Evolutionary conservation across 176 grass and related monocot species (phyloP).

Genomic region (Avena atlantica): DNA sequence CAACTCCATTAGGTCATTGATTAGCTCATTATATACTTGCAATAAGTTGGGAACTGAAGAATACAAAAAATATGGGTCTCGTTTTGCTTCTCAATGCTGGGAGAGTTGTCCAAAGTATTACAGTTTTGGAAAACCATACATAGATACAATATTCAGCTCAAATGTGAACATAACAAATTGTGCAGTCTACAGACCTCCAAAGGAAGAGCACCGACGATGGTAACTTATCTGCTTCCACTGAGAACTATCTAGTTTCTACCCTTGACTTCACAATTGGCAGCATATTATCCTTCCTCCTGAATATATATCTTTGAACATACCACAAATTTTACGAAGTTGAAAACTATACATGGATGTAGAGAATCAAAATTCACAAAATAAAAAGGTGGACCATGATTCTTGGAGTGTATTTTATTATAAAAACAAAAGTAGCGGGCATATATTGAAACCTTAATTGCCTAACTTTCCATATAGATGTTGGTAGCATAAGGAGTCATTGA

Average conservation of each 20-base stretch:
- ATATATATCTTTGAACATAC: too few species aligned
- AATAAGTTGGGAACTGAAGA: not conserved
- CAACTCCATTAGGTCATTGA: conserved; percentile 68
- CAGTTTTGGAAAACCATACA: not conserved
- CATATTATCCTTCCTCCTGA: too few species aligned
- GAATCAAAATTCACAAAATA: too few species aligned
- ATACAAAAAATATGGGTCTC: not conserved
- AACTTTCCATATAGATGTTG: too few species aligned
- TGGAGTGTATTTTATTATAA: too few species aligned
- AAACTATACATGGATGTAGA: too few species aligned
- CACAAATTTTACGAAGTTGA: too few species aligned
- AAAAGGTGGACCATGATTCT: too few species aligned
- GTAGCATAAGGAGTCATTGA: too few species aligned
- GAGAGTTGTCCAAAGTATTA: not conserved
- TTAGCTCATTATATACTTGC: conserved; percentile 74
- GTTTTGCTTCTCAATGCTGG: not conserved
- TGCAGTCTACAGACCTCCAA: conserved; percentile 58
- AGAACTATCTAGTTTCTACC: conserved; percentile 1
- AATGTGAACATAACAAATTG: conserved; percentile 15
- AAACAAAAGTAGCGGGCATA: too few species aligned
- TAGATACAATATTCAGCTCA: not conserved
- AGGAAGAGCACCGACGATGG: conserved; percentile 74
- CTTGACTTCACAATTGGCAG: too few species aligned
- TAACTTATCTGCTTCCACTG: conserved; percentile 67
- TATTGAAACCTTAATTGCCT: too few species aligned